These are phyloP conservation scores for Asterionellopsis glacialis DNA, from an alignment of 108 stramenopile species.

Conservation along the genomic window DNA sequence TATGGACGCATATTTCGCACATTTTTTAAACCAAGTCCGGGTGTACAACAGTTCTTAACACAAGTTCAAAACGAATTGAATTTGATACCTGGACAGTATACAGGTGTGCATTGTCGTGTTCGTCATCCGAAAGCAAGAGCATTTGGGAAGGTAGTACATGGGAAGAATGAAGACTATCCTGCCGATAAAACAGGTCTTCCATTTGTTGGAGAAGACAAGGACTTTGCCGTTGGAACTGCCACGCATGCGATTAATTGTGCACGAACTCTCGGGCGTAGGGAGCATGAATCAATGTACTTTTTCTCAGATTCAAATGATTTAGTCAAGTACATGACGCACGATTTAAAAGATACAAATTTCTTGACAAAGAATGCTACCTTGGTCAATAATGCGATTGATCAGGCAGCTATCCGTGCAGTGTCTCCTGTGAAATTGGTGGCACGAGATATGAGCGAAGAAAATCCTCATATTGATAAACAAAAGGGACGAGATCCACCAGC, in stretches of 20 bases:
- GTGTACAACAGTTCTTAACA: constrained; percentile 12
- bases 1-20: constrained; percentile 43
- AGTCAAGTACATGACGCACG: constrained; percentile 30
- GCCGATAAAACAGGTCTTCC: constrained; percentile 59
- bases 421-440: constrained; percentile 8
- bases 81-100: constrained; percentile 12
- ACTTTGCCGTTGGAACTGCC: constrained; percentile 39
- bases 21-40: constrained; percentile 38
- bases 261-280: background rate
- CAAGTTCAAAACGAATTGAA: constrained; percentile 1
- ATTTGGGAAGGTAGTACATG: constrained; percentile 7
- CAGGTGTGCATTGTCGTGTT: constrained; percentile 55
- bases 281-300: constrained; percentile 32
- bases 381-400: background rate
- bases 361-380: background rate
- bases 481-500: constrained; percentile 35
- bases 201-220: constrained; percentile 26
- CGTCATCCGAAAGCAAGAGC: constrained; percentile 52
- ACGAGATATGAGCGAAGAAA: constrained; percentile 31
- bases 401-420: background rate
- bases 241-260: constrained; percentile 41
- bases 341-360: constrained; percentile 15
- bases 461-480: constrained; percentile 50
- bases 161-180: constrained; percentile 36
- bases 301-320: constrained; percentile 59